These are phyloP conservation scores for Phytophthora fragariae DNA, from an alignment of 352 stramenopile species.

Conservation along the genomic window DNA sequence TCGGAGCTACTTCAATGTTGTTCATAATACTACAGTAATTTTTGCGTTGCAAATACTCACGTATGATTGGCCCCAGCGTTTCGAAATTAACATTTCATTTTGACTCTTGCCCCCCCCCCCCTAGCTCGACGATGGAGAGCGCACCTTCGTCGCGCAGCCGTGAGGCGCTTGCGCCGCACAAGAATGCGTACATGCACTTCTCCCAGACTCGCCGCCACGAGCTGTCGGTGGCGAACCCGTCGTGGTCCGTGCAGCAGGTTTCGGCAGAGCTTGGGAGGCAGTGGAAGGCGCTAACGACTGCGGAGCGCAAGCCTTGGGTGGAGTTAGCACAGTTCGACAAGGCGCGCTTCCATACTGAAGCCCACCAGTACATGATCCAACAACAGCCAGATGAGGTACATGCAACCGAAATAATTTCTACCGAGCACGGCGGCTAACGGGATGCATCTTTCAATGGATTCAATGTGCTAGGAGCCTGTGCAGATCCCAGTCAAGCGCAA, in stretches of 20 bases:
- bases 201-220: conserved; percentile 43
- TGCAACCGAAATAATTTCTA: neutral
- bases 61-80: conserved; percentile 13
- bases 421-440: neutral
- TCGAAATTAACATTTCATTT: neutral
- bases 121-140: conserved; percentile 16
- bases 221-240: conserved; percentile 37
- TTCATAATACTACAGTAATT: conserved; percentile 1
- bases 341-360: conserved; percentile 52
- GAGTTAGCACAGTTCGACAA: conserved; percentile 72
- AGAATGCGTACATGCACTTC: conserved; percentile 68
- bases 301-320: conserved; percentile 55
- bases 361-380: conserved; percentile 32
- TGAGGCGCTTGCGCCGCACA: conserved; percentile 30
- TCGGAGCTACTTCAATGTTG: conserved; percentile 15
- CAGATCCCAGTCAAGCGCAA: conserved; percentile 39
- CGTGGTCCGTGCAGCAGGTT: conserved; percentile 59
- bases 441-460: neutral
- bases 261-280: conserved; percentile 56
- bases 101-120: conserved; percentile 4
- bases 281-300: conserved; percentile 56
- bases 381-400: conserved; percentile 20
- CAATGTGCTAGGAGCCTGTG: conserved; percentile 14
- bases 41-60: conserved; percentile 15
- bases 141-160: neutral